A percentile compares a stretch with the other conserved stretches of the same genome.
phyloP scores from a whole-genome alignment of 2,329 filamentous ascomycete species.

The Dactylonectria macrodidyma region DNA sequence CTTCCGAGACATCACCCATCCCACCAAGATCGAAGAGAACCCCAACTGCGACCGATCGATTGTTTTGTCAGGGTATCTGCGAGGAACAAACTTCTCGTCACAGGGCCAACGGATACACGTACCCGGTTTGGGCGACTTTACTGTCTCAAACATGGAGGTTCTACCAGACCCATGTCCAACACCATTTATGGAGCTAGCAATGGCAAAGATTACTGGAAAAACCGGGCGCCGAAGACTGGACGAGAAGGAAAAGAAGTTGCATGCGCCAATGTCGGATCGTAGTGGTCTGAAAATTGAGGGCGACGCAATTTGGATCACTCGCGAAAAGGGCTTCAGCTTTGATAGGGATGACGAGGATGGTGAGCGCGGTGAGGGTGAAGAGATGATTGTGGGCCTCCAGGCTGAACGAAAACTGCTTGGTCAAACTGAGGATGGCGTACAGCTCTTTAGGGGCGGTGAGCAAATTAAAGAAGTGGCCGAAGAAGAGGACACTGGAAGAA shows the following conservation, averaged over 20 bases:
- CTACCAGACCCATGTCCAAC: conserved; percentile 97
- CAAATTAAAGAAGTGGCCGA: conserved; percentile 72
- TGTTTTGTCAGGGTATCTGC: conserved; percentile 91
- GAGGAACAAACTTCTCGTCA: conserved; percentile 93
- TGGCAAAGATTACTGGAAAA: conserved; percentile 88
- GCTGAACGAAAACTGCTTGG: conserved; percentile 86
- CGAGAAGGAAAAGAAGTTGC: conserved; percentile 96
- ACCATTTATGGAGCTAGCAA: conserved; percentile 88
- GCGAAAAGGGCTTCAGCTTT: conserved; percentile 83
- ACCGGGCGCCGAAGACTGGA: conserved; percentile 84
- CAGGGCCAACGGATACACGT: conserved; percentile 91
- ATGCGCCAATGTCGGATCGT: conserved; percentile 98
- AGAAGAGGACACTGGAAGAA: conserved; percentile 72
- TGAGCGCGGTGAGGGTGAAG: conserved; percentile 93
- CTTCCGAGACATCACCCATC: conserved; percentile 95
- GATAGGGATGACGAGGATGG: conserved; percentile 75
- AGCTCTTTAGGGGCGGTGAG: conserved; percentile 86
- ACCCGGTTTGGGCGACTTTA: conserved; percentile 91
- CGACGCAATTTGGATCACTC: conserved; percentile 91
- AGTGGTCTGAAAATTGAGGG: conserved; percentile 97
- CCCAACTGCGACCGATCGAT: conserved; percentile 92
- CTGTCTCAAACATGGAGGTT: conserved; percentile 85
- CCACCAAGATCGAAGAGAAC: conserved; percentile 90
- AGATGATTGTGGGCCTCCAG: conserved; percentile 92
- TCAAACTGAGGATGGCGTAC: conserved; percentile 84